Base-by-base conservation (phyloP, 805 yeast species). In the Yamadazyma akitaensis region DNA sequence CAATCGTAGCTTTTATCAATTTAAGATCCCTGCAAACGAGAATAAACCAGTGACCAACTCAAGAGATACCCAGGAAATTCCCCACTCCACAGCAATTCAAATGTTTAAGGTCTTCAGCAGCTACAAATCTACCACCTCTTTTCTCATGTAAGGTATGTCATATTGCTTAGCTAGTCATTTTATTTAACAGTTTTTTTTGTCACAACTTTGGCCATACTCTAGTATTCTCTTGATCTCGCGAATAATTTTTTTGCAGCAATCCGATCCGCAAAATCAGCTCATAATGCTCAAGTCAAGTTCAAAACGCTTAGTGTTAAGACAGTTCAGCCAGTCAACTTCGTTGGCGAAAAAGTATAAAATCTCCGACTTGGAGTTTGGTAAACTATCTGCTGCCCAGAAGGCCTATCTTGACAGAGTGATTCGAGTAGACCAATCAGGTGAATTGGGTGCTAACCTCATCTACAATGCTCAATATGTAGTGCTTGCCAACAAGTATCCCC, bases 361-460 rank as follows among this genome's bases (percentile, higher is more conserved):
- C 1, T 43, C 53, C 40, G 48, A 65, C 40, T 54, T 71, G 2
- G 62, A 60, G 44, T 71, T 68, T 47, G 76, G 75, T 0, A 54
- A 62, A 6, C 56, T 72, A 44, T 67, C 73, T 24, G 59, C 62
- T 37, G 86, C 88, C 0, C 94, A 86, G 58, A 69, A 70, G 48
- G 91, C 91, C 0, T 87, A 76, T 52, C 70, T 87, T 19, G 89
- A 86, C 45, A 66, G 92, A 44, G 82, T 81, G 0, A 80, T 94
- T 34, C 75, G 99, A 43, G 99, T 94, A 7, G 97, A 94, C 62
- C 99, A 94, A 66, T 97, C 99, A 1, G 99, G 99, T 35, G 99
- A 94, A 63, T 77, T 94, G 11, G 99, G 97, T 2, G 99, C 99
- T 1, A 83, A 94, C 63, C 83, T 86, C 55, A 94, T 94, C 42